Evolutionary conservation across 108 stramenopile species (phyloP), one percentile per base, ranked within the genome.

Genomic region (Heterococcus sp.): DNA sequence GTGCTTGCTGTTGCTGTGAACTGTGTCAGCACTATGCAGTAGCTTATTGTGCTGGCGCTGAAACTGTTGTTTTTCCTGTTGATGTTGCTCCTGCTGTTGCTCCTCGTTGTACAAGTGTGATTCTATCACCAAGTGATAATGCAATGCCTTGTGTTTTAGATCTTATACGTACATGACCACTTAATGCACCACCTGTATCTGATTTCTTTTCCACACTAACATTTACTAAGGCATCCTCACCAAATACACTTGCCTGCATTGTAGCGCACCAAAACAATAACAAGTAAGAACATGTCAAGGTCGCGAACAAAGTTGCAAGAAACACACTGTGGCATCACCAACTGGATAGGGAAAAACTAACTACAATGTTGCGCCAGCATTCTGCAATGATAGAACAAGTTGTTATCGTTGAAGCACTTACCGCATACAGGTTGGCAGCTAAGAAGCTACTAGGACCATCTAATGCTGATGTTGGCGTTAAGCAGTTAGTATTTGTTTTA

Each of bases 61-160:
- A 26, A n/a, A 63, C 58, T 26, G 26, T n/a, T 26, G 26, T n/a
- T n/a, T 63, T 63, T 68, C 68, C 68, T 68, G 32, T 33, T 26
- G 68, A 31, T n/a, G n/a, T n/a, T n/a, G n/a, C n/a, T n/a, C n/a
- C n/a, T n/a, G 68, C 75, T 29, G 63, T 74, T 21, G 71, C 77
- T 1, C 77, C 83, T 32, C 89, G 88, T 88, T 99, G 98, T 46
- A 97, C 94, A 8, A 90, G 92, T 29, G 97, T 98, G 85, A 99
- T 97, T 21, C 98, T 92, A 72, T 99, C 98, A 37, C 98, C 98
- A 64, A 99, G 89, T 80, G 96, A 95, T 75, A 99, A 87, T 4
- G 98, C 98, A 76, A 99, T 98, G 68, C 98, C 98, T 86, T 99
- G 98, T 31, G 98, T 98, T 90, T 99, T 99, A 35, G 95, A 94